Evolutionary conservation across 495 filamentous ascomycete genomes (phyloP).

Genomic region (Hypoxylon trugodes): DNA sequence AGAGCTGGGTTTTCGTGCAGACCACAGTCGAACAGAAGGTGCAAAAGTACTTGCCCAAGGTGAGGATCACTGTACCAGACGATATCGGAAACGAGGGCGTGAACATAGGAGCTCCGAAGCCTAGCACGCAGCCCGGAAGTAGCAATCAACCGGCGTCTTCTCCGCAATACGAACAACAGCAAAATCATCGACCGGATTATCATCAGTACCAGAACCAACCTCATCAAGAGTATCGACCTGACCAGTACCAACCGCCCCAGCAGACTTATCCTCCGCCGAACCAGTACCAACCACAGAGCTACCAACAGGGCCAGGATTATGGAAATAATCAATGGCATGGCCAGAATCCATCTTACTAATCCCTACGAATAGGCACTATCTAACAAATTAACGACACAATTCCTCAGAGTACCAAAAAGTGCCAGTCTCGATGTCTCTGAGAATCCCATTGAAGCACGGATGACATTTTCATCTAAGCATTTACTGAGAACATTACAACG

Average conservation of each 20-base stretch:
- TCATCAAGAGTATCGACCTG: conserved; percentile 2
- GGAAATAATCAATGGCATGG: neutral
- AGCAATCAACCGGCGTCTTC: neutral
- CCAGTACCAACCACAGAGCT: neutral
- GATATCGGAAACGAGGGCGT: neutral
- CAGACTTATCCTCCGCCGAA: neutral
- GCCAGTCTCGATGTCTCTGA: no score
- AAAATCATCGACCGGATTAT: neutral
- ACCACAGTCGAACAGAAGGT: conserved; percentile 1
- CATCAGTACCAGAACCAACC: neutral
- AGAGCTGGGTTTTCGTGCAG: conserved; percentile 1
- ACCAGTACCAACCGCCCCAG: neutral
- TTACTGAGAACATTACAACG: neutral
- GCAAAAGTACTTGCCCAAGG: neutral
- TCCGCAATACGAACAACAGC: neutral
- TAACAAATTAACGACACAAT: neutral
- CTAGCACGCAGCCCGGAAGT: neutral
- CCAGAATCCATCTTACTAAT: neutral
- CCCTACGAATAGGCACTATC: neutral
- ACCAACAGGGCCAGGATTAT: neutral
- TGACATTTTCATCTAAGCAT: no score
- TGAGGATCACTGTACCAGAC: neutral
- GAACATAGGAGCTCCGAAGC: neutral
- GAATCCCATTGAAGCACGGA: neutral
- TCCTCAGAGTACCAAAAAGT: neutral